Conservation (phyloP, 1,139 yeast species). For the Pichia sp. region DNA sequence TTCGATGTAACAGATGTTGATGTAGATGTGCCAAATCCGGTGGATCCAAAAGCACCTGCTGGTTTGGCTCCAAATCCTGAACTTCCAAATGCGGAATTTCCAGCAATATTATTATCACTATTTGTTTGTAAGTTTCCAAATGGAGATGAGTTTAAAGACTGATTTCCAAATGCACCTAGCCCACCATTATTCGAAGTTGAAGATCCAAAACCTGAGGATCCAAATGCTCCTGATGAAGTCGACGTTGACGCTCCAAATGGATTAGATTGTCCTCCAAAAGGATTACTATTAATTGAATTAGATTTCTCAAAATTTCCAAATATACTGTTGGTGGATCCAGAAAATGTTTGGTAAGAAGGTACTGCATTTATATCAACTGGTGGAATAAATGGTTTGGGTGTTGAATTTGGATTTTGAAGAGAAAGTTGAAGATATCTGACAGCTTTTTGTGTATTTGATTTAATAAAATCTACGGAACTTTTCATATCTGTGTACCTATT, state of each 20-base stretch:
- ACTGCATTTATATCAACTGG: slow-evolving; percentile 21
- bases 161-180: slow-evolving; percentile 13
- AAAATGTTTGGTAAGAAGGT: neutral
- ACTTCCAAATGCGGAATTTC: slow-evolving; percentile 2
- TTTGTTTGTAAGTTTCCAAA: slow-evolving; percentile 18
- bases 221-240: slow-evolving; percentile 9
- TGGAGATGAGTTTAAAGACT: slow-evolving; percentile 16
- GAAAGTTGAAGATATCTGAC: slow-evolving; percentile 52
- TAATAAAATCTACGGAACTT: slow-evolving; percentile 37
- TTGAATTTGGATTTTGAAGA: slow-evolving; percentile 33
- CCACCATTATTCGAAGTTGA: slow-evolving; percentile 10
- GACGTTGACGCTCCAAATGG: slow-evolving; percentile 19
- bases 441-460: slow-evolving; percentile 41
- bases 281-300: slow-evolving; percentile 4
- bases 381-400: slow-evolving; percentile 39
- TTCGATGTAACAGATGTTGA: slow-evolving; percentile 2
- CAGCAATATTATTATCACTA: neutral
- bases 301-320: slow-evolving; percentile 6
- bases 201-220: slow-evolving; percentile 17
- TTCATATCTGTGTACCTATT: slow-evolving; percentile 45
- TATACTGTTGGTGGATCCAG: slow-evolving; percentile 3
- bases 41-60: slow-evolving; percentile 4
- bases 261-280: slow-evolving; percentile 17
- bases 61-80: slow-evolving; percentile 7
- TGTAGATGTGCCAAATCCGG: slow-evolving; percentile 5